Base-by-base conservation (phyloP, 225 moss, liverwort and hornwort species). In the Pseudoscleropodium purum region DNA sequence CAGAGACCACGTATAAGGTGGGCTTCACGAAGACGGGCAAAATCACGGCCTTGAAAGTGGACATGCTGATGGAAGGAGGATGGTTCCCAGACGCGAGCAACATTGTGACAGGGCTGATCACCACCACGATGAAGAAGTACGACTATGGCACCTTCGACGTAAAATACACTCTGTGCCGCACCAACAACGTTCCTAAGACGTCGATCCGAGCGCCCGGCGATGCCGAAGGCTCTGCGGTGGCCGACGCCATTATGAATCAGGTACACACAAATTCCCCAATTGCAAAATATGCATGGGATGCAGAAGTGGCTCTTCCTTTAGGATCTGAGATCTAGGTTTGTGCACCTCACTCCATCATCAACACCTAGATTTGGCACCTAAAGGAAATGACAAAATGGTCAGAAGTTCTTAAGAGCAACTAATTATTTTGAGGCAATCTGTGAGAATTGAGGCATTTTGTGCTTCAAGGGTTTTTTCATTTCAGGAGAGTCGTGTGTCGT, bases 1-100 rank as follows among this genome's bases (percentile, higher is more conserved):
- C 87, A 3, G 89, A 94, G 59, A 84, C 91, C 19, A 88, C 68
- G 1, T 97, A 73, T 70, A 67, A 85, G 20, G 98, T 97, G 26
- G 93, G 94, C 37, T 94, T 97, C 88, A 95, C 93, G 14, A 83
- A 86, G 62, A 87, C 90, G 66, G 98, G 96, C 14, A 76, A 95
- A 89, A 67, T 89, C 92, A 77, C 88, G 60, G 66, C 92, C 54
- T 47, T 90, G 82, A 88, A 81, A 75, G 82, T 59, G 19, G 49
- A 81, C 30, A 69, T 92, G 61, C 75, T 90, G 2, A 0, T 90
- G 61, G 90, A 90, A 70, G 81, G 7, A 20, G 88, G 90, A 5
- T 90, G 90, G 90, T 92, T 11, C 26, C 33, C 70, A 3, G 83
- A 90, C 27, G 0, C 9, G 4, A 2, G 2, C 49, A 15, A 4